Conservation (phyloP, 805 yeast genomes). For the Starmerella stigmatis region DNA sequence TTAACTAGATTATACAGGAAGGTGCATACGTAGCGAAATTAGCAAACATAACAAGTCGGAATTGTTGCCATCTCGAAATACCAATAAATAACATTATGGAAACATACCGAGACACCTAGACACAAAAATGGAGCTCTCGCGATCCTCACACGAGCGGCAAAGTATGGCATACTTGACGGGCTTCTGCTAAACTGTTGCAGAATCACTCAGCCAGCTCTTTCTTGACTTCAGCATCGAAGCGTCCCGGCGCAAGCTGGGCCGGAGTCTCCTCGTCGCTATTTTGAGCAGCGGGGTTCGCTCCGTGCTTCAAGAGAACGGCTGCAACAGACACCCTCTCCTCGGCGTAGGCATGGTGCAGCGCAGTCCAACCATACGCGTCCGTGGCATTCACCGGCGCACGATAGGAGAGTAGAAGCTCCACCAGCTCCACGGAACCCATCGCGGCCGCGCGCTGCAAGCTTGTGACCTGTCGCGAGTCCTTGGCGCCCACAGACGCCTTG, state of each 20-base stretch:
- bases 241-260: conserved; percentile 39
- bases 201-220: background rate
- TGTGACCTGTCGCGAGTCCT: conserved; percentile 55
- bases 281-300: conserved; percentile 48
- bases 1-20: too few species aligned
- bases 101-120: too few species aligned
- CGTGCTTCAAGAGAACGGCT: conserved; percentile 44
- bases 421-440: conserved; percentile 51
- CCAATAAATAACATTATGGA: too few species aligned
- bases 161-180: too few species aligned
- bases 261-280: conserved; percentile 48
- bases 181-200: too few species aligned
- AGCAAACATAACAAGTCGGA: too few species aligned
- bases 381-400: conserved; percentile 56
- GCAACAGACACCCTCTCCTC: conserved; percentile 83
- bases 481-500: conserved; percentile 51
- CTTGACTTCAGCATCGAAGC: conserved; percentile 5
- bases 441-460: conserved; percentile 80
- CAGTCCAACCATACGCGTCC: conserved; percentile 67
- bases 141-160: too few species aligned
- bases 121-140: too few species aligned
- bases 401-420: conserved; percentile 43
- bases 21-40: too few species aligned
- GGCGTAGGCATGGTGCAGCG: conserved; percentile 80
- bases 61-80: too few species aligned